Conservation (phyloP, 495 filamentous ascomycete species). For the Ascodesmis nigricans region DNA sequence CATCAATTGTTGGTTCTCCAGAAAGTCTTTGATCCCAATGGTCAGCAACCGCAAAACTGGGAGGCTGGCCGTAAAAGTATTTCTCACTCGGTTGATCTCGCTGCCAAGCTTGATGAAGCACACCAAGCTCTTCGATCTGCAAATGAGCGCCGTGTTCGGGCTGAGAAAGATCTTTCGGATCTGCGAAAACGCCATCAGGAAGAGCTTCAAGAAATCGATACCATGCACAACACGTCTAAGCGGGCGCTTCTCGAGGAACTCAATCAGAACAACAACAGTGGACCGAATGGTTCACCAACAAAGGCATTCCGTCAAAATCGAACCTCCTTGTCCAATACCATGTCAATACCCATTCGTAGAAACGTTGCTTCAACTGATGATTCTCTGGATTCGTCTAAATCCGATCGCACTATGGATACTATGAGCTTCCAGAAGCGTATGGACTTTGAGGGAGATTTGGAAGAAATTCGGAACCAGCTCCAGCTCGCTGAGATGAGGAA, state of each 20-base stretch:
- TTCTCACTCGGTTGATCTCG: slow-evolving; percentile 39
- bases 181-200: slow-evolving; percentile 49
- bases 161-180: slow-evolving; percentile 64
- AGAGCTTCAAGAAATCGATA: slow-evolving; percentile 51
- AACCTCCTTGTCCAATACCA: slow-evolving; percentile 48
- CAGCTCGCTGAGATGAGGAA: slow-evolving; percentile 94
- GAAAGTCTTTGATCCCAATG: slow-evolving; percentile 68
- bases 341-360: slow-evolving; percentile 54
- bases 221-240: slow-evolving; percentile 48
- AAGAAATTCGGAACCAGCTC: slow-evolving; percentile 83
- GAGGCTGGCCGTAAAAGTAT: slow-evolving; percentile 38
- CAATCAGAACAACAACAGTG: slow-evolving; percentile 58
- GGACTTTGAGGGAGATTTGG: slow-evolving; percentile 77
- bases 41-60: slow-evolving; percentile 36
- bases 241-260: slow-evolving; percentile 65
- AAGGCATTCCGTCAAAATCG: slow-evolving; percentile 44
- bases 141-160: slow-evolving; percentile 59
- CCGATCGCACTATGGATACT: slow-evolving; percentile 76
- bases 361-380: slow-evolving; percentile 40
- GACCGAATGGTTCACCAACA: slow-evolving; percentile 55
- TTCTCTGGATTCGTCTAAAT: slow-evolving; percentile 53
- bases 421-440: slow-evolving; percentile 71
- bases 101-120: slow-evolving; percentile 71
- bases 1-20: slow-evolving; percentile 59
- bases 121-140: slow-evolving; percentile 69